Base-by-base conservation (phyloP, 352 stramenopile genomes). In the Globisporangium mamillatum region DNA sequence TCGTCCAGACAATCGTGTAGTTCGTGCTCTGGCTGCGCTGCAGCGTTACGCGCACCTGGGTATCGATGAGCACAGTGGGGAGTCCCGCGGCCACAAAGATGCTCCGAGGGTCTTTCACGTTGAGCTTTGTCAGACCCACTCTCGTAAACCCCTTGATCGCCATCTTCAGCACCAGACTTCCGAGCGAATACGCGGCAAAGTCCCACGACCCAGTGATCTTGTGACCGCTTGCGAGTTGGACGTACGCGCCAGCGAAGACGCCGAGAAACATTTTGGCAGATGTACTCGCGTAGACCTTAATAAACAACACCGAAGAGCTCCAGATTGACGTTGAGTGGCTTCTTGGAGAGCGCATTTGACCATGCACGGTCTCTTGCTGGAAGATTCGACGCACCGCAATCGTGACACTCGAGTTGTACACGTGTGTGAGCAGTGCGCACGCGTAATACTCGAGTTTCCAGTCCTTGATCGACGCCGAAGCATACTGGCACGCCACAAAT, bases 41-140 rank as follows among this genome's bases (percentile, higher is more conserved):
- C 4, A 73, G n/a, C 18, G 72, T 50, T 27, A 75, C 66, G 0
- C 70, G 66, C 24, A 75, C 48, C 57, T 76, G 70, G 1, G 62
- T 73, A 46, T 73, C 70, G 18, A 76, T 66, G 29, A 76, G 60
- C 18, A 73, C 67, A 1, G 70, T 76, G 2, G 70, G 67, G 7
- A 73, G 48, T 1, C 61, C 67, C 1, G 66, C 29, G 4, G 55
- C 56, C 1, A 59, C 56, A 18, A 72, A 71, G 60, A 75, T 75
- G 18, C 46, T 66, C 6, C 62, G 56, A 22, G 69, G 48, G 16
- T 71, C 60, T 1, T 60, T 62, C 29, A 63, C 32, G 10, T 32
- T 61, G 44, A 63, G 25, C 24, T 52, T 50, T 60, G 64, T 60
- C 10, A 66, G 50, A 2, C 8, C 46, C 18, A 60, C 18, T 36